Base-by-base conservation (phyloP, 805 yeast genomes). In the Kluyveromyces lactis region DNA sequence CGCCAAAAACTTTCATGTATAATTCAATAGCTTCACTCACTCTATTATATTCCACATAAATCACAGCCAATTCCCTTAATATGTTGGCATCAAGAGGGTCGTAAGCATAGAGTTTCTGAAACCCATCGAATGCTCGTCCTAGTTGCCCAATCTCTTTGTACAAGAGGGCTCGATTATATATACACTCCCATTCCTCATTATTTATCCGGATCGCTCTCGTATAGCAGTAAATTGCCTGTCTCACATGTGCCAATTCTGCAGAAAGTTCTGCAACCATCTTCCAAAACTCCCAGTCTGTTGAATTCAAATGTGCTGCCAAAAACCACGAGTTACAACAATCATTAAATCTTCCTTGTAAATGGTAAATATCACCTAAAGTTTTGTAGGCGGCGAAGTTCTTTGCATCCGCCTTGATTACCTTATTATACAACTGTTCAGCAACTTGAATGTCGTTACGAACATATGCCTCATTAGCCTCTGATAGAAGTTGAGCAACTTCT, bases 241-340 rank as follows among this genome's bases (percentile, higher is more conserved):
- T 74, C 2, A 68, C 64, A 50, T 80, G 84, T 1, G 84, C 84
- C 48, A 83, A 62, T 29, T 77, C 79, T 1, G 66, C 69, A 40
- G 85, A 76, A 39, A 77, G 58, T 39, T 74, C 81, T 0, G 82
- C 97, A 21, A 92, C 83, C 21, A 71, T 71, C 27, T 77, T 75
- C 87, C 96, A 86, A 46, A 85, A 77, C 19, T 71, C 79, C 51
- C 77, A 76, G 62, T 89, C 95, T 58, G 77, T 73, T 0, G 86
- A 78, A 46, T 81, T 77, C 11, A 83, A 63, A 53, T 79, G 83
- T 1, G 95, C 89, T 21, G 95, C 92, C 39, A 84, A 52, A 49
- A 83, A 65, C 95, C 96, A 77, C 35, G 82, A 73, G 53, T 78
- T 77, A 56, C 95, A 79, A 56, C 95, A 75, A 53, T 83, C 81